A percentile compares a stretch with the other conserved stretches of the same genome.
These are phyloP conservation scores for Chenopodium formosanum DNA, from an alignment of 148 eudicot genomes.

Conservation along the genomic window DNA sequence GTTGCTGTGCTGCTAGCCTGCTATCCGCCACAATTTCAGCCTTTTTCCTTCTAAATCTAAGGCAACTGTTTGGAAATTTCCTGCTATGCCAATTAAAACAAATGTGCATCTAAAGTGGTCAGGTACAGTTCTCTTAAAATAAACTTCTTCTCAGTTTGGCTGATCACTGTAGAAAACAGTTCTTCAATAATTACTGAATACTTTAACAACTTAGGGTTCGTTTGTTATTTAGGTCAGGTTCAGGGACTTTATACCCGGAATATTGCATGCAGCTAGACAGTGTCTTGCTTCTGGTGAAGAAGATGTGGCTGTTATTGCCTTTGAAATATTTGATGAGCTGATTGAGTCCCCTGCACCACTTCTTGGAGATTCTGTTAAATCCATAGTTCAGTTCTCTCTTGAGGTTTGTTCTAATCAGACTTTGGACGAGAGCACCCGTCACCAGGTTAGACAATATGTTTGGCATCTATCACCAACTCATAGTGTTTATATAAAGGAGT, in stretches of 20 bases:
- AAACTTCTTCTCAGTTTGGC: background rate
- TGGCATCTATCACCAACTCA: background rate
- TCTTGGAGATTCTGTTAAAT: constrained; percentile 90
- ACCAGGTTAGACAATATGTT: constrained; percentile 55
- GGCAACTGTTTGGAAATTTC: background rate
- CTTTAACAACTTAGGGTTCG: background rate
- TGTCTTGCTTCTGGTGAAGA: constrained; percentile 96
- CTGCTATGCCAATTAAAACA: background rate
- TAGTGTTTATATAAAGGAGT: background rate
- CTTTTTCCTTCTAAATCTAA: background rate
- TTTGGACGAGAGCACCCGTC: constrained; percentile 80
- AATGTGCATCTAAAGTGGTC: background rate
- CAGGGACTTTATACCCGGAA: constrained; percentile 90
- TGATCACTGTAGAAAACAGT: background rate
- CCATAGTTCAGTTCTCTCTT: constrained; percentile 96
- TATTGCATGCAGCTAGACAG: constrained; percentile 88
- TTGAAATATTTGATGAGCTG: constrained; percentile 97
- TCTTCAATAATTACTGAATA: background rate
- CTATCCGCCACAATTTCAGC: background rate
- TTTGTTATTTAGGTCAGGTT: constrained; percentile 58
- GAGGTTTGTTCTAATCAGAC: constrained; percentile 84
- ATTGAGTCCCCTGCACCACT: constrained; percentile 99
- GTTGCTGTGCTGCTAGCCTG: background rate
- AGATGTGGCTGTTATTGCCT: constrained; percentile 92
- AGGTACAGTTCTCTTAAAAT: background rate